phyloP scores from a whole-genome alignment of 2,329 filamentous ascomycete species.

The Scedosporium minutisporum region DNA sequence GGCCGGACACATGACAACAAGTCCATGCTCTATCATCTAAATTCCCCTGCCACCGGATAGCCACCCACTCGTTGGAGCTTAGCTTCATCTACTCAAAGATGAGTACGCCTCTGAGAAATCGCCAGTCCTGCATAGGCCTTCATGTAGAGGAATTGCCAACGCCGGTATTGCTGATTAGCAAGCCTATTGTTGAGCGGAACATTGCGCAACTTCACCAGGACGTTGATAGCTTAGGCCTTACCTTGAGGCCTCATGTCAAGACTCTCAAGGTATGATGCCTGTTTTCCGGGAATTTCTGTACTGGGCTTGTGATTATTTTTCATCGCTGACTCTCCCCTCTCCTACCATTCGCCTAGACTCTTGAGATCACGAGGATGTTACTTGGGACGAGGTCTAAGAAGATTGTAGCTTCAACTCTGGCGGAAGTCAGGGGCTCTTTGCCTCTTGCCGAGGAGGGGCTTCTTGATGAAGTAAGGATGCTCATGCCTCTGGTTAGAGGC shows the following conservation, averaged over 20 bases:
- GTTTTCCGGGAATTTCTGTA: neutral
- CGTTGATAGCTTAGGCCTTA: slow-evolving; percentile 26
- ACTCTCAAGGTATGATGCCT: slow-evolving; percentile 26
- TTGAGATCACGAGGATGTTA: slow-evolving; percentile 29
- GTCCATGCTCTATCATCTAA: too few relatives aligned
- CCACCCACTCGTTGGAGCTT: too few relatives aligned
- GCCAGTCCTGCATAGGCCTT: slow-evolving; percentile 25
- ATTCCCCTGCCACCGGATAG: too few relatives aligned
- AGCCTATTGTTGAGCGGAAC: slow-evolving; percentile 27
- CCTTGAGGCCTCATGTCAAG: slow-evolving; percentile 33
- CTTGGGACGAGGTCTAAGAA: slow-evolving; percentile 24
- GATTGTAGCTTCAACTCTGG: slow-evolving; percentile 29
- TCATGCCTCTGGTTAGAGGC: neutral
- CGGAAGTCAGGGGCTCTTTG: slow-evolving; percentile 27
- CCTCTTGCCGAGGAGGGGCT: slow-evolving; percentile 28
- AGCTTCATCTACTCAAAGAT: too few relatives aligned
- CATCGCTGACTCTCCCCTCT: neutral
- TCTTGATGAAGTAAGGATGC: slow-evolving; percentile 24
- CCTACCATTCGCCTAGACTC: slow-evolving; percentile 15
- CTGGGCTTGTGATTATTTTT: too few relatives aligned
- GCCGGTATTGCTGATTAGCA: slow-evolving; percentile 27
- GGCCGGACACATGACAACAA: too few relatives aligned
- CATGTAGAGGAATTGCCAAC: slow-evolving; percentile 24
- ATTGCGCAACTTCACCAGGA: slow-evolving; percentile 24
- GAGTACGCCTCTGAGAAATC: slow-evolving; percentile 8